These are phyloP conservation scores for Psilocybe sp. DNA, from an alignment of 768 basidiomycete genomes.

Conservation along the genomic window DNA sequence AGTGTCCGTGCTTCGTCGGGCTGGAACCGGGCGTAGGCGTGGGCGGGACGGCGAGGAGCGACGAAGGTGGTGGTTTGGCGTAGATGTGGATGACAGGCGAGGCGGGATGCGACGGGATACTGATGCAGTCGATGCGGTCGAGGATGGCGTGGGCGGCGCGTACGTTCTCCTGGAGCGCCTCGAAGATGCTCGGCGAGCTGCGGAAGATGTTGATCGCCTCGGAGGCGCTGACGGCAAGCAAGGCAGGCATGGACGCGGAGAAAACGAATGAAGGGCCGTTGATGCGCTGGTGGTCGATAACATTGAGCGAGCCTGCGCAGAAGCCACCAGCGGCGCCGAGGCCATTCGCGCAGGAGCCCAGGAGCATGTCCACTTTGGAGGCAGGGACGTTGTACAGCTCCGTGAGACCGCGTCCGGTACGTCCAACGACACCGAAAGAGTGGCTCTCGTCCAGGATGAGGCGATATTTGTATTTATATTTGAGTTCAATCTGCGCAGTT, in stretches of 20 bases:
- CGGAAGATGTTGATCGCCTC: slow-evolving; percentile 81
- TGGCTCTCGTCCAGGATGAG: slow-evolving; percentile 91
- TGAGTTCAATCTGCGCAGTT: slow-evolving; percentile 76
- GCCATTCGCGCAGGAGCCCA: slow-evolving; percentile 85
- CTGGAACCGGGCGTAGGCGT: slow-evolving; percentile 12
- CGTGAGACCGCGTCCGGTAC: slow-evolving; percentile 92
- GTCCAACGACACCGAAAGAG: slow-evolving; percentile 90
- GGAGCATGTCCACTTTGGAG: slow-evolving; percentile 89
- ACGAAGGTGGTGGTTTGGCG: slow-evolving; percentile 7
- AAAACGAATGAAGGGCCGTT: slow-evolving; percentile 95
- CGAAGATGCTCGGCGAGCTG: slow-evolving; percentile 72
- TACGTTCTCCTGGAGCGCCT: slow-evolving; percentile 78
- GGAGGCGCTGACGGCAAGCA: slow-evolving; percentile 85
- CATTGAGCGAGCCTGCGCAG: slow-evolving; percentile 83
- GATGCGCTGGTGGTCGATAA: slow-evolving; percentile 94
- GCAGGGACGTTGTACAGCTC: slow-evolving; percentile 94
- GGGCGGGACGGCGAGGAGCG: slow-evolving; percentile 20
- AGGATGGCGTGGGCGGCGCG: slow-evolving; percentile 75
- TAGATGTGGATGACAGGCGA: slow-evolving; percentile 86
- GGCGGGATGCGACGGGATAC: slow-evolving; percentile 80
- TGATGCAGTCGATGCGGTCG: slow-evolving; percentile 77
- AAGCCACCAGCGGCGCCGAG: slow-evolving; percentile 88
- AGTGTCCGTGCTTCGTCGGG: slow-evolving; percentile 32
- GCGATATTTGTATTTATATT: slow-evolving; percentile 93
- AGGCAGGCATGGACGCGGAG: slow-evolving; percentile 90